phyloP scores from a whole-genome alignment of 169 alveolate genomes.

The Besnoitia besnoiti region DNA sequence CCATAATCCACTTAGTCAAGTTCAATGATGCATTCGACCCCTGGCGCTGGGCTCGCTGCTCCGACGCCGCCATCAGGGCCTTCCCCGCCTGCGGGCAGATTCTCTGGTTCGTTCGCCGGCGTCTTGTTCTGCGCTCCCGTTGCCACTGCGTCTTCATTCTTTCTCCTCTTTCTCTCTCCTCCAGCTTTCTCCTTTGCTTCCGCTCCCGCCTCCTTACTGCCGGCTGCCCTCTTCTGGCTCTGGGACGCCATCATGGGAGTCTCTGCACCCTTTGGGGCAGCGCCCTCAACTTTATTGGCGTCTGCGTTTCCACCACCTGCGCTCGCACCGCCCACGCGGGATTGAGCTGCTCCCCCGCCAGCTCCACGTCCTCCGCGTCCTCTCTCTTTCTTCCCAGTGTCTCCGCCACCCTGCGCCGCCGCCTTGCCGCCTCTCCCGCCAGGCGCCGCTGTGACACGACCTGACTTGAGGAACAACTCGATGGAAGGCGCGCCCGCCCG shows the following conservation, averaged over 20 bases:
- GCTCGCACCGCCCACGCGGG: slow-evolving; percentile 35
- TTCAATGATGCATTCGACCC: not conserved
- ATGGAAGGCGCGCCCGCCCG: slow-evolving; percentile 41
- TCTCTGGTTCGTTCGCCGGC: not conserved
- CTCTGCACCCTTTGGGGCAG: slow-evolving; percentile 5
- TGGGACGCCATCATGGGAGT: slow-evolving; percentile 11
- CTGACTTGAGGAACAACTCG: slow-evolving; percentile 17
- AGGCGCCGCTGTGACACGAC: not conserved
- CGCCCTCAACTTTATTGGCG: not conserved
- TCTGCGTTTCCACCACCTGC: slow-evolving; percentile 50
- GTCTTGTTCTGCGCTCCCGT: not conserved
- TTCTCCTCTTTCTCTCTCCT: slow-evolving; percentile 18
- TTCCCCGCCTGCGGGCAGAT: not conserved
- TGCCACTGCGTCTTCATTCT: not conserved
- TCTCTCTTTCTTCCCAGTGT: not conserved
- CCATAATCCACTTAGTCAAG: too few relatives aligned
- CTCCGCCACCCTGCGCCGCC: slow-evolving; percentile 8
- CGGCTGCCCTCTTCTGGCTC: slow-evolving; percentile 15
- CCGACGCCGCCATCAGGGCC: not conserved
- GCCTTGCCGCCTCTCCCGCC: not conserved
- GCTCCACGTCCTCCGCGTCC: not conserved
- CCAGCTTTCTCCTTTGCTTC: slow-evolving; percentile 46
- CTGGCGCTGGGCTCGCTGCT: not conserved
- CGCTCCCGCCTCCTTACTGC: slow-evolving; percentile 36
- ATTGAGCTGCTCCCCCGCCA: not conserved